phyloP scores from a whole-genome alignment of 805 yeast species.

The Candida arabinofermentans region DNA sequence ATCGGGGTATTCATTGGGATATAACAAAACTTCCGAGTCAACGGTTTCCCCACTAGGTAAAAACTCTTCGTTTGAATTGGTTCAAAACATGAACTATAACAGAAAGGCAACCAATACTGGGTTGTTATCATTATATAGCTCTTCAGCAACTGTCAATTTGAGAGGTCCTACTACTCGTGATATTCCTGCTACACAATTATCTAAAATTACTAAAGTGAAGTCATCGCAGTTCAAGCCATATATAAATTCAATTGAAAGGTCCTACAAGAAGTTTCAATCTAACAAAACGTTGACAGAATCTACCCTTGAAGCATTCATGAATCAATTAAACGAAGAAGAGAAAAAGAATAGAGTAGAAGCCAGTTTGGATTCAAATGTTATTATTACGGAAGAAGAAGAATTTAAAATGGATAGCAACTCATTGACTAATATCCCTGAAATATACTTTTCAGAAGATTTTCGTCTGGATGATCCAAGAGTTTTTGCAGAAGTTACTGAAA shows the following conservation, averaged over 20 bases:
- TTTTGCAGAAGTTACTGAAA: conserved; percentile 70
- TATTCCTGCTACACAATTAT: conserved; percentile 74
- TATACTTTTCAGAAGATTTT: conserved; percentile 66
- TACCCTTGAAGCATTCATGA: conserved; percentile 36
- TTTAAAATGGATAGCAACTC: conserved; percentile 23
- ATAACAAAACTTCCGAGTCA: conserved; percentile 35
- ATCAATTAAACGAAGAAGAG: conserved; percentile 22
- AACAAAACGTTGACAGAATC: conserved; percentile 41
- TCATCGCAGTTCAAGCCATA: conserved; percentile 42
- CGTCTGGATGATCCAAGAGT: conserved; percentile 84
- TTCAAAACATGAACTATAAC: conserved; percentile 52
- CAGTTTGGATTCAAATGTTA: conserved; percentile 7
- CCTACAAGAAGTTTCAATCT: conserved; percentile 41
- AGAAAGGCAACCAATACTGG: conserved; percentile 28
- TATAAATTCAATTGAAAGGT: conserved; percentile 37
- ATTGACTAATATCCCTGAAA: conserved; percentile 55
- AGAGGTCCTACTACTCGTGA: conserved; percentile 73
- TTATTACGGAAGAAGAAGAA: conserved; percentile 20
- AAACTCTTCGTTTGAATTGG: conserved; percentile 73
- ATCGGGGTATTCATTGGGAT: conserved; percentile 34
- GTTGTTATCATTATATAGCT: conserved; percentile 25
- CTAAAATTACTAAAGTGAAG: conserved; percentile 45
- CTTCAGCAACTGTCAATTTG: conserved; percentile 43
- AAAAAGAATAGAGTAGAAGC: conserved; percentile 8
- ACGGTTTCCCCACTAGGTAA: conserved; percentile 58